phyloP scores from a whole-genome alignment of 352 stramenopile genomes.

The Globisporangium radiosum region DNA sequence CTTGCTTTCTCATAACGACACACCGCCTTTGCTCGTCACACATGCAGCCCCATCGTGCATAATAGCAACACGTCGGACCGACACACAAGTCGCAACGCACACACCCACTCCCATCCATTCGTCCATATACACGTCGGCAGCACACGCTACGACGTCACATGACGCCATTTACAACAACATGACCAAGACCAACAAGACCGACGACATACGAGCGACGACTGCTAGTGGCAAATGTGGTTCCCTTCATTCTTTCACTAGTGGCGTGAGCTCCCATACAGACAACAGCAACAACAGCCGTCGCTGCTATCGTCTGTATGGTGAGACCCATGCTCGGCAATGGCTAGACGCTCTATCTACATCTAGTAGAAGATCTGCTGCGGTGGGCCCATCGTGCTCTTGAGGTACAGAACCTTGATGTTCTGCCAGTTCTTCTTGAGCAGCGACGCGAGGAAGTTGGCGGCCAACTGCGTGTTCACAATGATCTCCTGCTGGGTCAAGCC shows the following conservation, averaged over 20 bases:
- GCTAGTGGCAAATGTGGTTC: conserved; percentile 21
- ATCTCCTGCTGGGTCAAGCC: conserved; percentile 93
- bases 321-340: conserved; percentile 16
- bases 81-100: not conserved
- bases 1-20: too few species aligned
- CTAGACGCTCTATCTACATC: conserved; percentile 12
- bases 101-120: too few species aligned
- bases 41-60: too few species aligned
- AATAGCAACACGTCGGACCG: too few species aligned
- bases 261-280: conserved; percentile 32
- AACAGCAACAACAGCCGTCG: not conserved
- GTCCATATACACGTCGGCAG: too few species aligned
- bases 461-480: conserved; percentile 97
- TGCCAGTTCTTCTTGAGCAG: conserved; percentile 99
- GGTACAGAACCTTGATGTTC: conserved; percentile 99
- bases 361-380: conserved; percentile 99
- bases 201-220: not conserved
- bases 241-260: conserved; percentile 40
- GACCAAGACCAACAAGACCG: not conserved
- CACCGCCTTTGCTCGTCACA: too few species aligned
- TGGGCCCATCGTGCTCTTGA: conserved; percentile 99
- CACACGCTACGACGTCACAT: not conserved
- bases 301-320: conserved; percentile 21
- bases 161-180: not conserved
- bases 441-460: conserved; percentile 98